Evolutionary conservation across 2,329 filamentous ascomycete species (phyloP), one percentile per base, ranked within the genome.

Genomic region (Microsporum ferrugineum): DNA sequence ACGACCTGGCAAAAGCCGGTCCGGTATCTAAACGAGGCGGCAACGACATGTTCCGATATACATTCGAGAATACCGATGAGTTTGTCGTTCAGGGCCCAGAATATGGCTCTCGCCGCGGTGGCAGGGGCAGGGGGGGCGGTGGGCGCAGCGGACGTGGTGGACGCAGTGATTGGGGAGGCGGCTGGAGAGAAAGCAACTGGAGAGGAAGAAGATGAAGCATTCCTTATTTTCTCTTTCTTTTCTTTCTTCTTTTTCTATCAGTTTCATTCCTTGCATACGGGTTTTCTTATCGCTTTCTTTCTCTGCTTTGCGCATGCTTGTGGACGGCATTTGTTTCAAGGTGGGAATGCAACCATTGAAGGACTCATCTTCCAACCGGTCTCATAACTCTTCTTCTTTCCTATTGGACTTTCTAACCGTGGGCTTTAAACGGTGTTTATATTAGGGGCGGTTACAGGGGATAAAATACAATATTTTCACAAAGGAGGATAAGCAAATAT

Each of bases 51-150:
- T 84, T 88, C 69, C 80, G 88, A 36, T 90, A 89, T 70, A 87
- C 85, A 0, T 91, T 91, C 66, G 87, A 90, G 71, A 77, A 85
- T 61, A 80, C 78, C 0, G 83, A 85, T 63, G 69, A 73, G 4
- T 84, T 91, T 60, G 86, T 91, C 51, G 87, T 91, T 70, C 80
- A 85, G 60, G 88, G 88, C 12, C 83, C 83, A 14, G 88, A 91
- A 70, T 84, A 86, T 61, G 71, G 71, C 38, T 69, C 71, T 56
- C 68, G 73, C 23, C 73, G 73, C 23, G 72, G 76, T 7, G 75
- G 75, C 38, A 70, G 68, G 61, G 72, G 70, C 60, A 27, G 49
- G 3, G 27, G 55, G 10, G 68, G 66, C 60, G 68, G 68, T 31
- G 63, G 72, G 31, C 69, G 72, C 53, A 66, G 69, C 47, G 71